Percentiles rank a stretch among this genome's conserved stretches.
These are phyloP conservation scores for Penicillium subrubescens DNA, from an alignment of 495 filamentous ascomycete species.

Conservation along the genomic window DNA sequence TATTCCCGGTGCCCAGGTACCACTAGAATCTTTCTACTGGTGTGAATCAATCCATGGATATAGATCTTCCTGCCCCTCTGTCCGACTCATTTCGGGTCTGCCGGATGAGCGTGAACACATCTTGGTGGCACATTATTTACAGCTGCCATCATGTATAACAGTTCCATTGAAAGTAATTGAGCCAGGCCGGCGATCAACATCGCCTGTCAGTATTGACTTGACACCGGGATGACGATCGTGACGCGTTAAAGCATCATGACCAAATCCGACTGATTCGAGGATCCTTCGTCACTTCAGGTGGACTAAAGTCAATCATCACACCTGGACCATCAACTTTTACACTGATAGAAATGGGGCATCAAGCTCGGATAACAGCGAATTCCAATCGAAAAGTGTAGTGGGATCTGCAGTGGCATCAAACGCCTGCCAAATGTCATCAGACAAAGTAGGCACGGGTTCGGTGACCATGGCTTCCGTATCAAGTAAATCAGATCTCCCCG, in stretches of 20 bases:
- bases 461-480: not conserved
- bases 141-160: not conserved
- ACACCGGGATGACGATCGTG: not conserved
- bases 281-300: not conserved
- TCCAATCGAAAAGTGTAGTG: conserved; percentile 24
- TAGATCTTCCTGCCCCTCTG: not conserved
- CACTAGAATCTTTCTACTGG: not conserved
- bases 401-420: conserved; percentile 25
- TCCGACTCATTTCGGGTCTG: not conserved
- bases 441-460: conserved; percentile 16
- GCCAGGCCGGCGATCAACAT: not conserved
- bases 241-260: not conserved
- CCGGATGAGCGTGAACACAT: not conserved
- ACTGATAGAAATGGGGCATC: conserved; percentile 22
- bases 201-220: not conserved
- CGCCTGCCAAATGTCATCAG: conserved; percentile 28
- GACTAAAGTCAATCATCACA: not conserved
- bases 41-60: not conserved
- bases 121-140: not conserved
- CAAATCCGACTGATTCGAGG: not conserved
- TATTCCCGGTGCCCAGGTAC: not conserved
- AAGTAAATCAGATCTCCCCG: not conserved
- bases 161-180: no score
- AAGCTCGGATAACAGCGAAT: conserved; percentile 23
- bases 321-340: not conserved